Evolutionary conservation across 2,329 filamentous ascomycete species (phyloP).

Genomic region (Phaeoacremonium minimum): DNA sequence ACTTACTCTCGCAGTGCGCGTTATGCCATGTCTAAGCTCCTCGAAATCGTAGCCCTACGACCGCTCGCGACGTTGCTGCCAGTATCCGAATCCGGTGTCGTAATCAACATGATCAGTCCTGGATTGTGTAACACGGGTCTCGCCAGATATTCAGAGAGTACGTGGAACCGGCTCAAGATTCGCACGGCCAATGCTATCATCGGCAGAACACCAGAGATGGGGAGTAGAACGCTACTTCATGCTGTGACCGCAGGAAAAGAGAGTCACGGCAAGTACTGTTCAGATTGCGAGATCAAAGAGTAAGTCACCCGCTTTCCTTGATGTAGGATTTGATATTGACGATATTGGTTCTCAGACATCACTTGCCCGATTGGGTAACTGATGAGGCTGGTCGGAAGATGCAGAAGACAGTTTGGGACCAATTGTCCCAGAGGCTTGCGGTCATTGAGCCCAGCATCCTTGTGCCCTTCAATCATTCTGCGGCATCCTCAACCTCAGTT

Average conservation of each 20-base stretch:
- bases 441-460: too few relatives aligned
- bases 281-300: slow-evolving; percentile 22
- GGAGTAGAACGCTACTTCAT: slow-evolving; percentile 25
- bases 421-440: too few relatives aligned
- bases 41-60: slow-evolving; percentile 23
- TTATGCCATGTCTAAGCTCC: slow-evolving; percentile 27
- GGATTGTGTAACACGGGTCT: slow-evolving; percentile 19
- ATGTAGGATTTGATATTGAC: too few relatives aligned
- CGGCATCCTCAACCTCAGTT: too few relatives aligned
- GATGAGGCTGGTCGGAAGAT: too few relatives aligned
- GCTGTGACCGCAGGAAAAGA: slow-evolving; percentile 22
- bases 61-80: slow-evolving; percentile 16
- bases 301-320: slow-evolving; percentile 16
- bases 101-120: slow-evolving; percentile 25
- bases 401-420: too few relatives aligned
- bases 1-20: slow-evolving; percentile 1
- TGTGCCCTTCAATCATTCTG: too few relatives aligned
- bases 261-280: slow-evolving; percentile 26
- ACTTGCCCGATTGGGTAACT: too few relatives aligned
- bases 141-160: slow-evolving; percentile 1
- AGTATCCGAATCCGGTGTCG: slow-evolving; percentile 15
- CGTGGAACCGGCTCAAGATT: background rate
- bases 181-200: slow-evolving; percentile 17
- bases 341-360: too few relatives aligned
- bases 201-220: slow-evolving; percentile 40